A percentile compares a stretch with the other conserved stretches of the same genome.
phyloP scores from a whole-genome alignment of 495 filamentous ascomycete species.

The Neurospora africana region DNA sequence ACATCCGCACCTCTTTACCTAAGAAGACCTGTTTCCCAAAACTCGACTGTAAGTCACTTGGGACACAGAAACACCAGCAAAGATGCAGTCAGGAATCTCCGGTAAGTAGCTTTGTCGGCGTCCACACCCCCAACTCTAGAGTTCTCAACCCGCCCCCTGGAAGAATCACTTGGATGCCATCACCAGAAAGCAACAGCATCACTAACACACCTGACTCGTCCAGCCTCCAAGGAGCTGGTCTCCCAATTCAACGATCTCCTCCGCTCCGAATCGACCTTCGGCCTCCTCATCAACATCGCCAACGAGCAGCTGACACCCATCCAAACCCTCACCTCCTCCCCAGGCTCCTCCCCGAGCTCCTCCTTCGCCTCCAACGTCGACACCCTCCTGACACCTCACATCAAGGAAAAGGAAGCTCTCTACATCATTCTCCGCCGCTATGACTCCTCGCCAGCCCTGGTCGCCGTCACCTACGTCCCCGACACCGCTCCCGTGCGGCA shows the following conservation, averaged over 20 bases:
- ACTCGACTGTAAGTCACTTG: neutral
- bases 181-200: too few relatives aligned
- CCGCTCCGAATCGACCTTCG: constrained; percentile 53
- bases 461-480: constrained; percentile 84
- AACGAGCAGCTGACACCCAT: constrained; percentile 62
- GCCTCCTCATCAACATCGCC: constrained; percentile 69
- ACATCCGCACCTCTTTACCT: neutral
- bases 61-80: constrained; percentile 4
- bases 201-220: too few relatives aligned
- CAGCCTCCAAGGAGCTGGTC: constrained; percentile 81
- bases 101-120: constrained; percentile 35
- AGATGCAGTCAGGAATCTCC: constrained; percentile 84
- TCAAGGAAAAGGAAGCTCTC: constrained; percentile 63
- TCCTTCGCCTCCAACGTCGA: constrained; percentile 49
- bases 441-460: constrained; percentile 41
- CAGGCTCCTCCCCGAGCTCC: constrained; percentile 31
- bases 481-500: constrained; percentile 81
- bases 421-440: constrained; percentile 78
- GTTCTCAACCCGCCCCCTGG: too few relatives aligned
- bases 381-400: constrained; percentile 43
- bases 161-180: too few relatives aligned
- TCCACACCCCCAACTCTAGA: neutral
- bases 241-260: constrained; percentile 68
- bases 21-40: neutral
- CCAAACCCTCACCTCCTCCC: constrained; percentile 44